Evolutionary conservation across 2,329 filamentous ascomycete species (phyloP).

Genomic region (Cladosporium sp.): DNA sequence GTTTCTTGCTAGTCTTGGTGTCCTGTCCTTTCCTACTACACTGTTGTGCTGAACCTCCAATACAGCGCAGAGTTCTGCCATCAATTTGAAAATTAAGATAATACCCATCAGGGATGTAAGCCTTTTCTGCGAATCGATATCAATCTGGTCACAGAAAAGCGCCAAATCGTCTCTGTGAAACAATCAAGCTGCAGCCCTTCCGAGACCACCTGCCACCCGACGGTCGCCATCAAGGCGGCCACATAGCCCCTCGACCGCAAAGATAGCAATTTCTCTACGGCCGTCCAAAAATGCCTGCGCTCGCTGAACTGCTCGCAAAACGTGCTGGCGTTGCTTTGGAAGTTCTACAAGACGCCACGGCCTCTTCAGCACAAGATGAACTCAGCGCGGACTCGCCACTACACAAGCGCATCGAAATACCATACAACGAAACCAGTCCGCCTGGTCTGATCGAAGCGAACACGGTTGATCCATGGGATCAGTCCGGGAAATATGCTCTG

Average conservation of each 20-base stretch:
- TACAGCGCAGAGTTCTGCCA: background rate
- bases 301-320: constrained; percentile 25
- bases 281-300: constrained; percentile 24
- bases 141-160: background rate
- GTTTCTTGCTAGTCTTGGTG: background rate
- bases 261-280: background rate
- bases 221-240: constrained; percentile 11
- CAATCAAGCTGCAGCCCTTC: background rate
- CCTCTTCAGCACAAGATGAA: constrained; percentile 12
- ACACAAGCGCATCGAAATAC: constrained; percentile 50
- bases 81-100: background rate
- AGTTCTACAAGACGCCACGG: constrained; percentile 11
- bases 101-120: background rate
- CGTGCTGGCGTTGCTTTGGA: constrained; percentile 26
- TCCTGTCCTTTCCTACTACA: background rate
- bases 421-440: constrained; percentile 53
- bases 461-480: constrained; percentile 68
- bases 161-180: constrained; percentile 2
- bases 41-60: background rate
- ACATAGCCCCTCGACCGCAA: background rate
- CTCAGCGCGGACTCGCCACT: constrained; percentile 14
- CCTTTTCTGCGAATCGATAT: background rate
- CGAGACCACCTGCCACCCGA: background rate
- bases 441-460: constrained; percentile 52
- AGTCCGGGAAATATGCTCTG: constrained; percentile 79